Percentiles rank a stretch among this genome's conserved stretches.
Conservation (phyloP, 495 filamentous ascomycete genomes). For the Hypoxylon lienhwacheense region DNA sequence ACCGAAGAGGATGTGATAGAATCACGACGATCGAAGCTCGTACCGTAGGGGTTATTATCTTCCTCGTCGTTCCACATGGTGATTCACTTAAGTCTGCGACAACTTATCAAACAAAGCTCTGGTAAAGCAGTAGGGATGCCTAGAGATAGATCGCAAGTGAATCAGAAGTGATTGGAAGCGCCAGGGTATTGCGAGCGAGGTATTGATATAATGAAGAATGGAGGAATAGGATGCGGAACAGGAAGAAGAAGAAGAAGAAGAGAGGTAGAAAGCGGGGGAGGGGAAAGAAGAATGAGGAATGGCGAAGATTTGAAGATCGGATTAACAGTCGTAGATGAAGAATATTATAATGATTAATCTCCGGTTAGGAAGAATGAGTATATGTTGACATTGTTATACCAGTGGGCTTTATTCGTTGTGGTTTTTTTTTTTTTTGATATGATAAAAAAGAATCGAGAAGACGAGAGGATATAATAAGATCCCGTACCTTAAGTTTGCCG, state of each 20-base stretch:
- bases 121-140: conserved; percentile 1
- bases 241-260: no score
- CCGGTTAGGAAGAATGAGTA: conserved; percentile 4
- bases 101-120: conserved; percentile 23
- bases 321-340: background rate
- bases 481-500: conserved; percentile 9
- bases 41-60: conserved; percentile 87
- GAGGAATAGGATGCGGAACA: conserved; percentile 32
- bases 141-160: background rate
- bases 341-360: conserved; percentile 6
- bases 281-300: no score
- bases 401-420: no score
- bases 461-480: conserved; percentile 7
- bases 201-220: background rate
- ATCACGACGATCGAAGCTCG: conserved; percentile 79
- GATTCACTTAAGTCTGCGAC: conserved; percentile 15
- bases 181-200: conserved; percentile 4
- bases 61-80: conserved; percentile 87
- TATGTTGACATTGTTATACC: background rate
- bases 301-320: no score
- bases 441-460: background rate
- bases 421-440: conserved; percentile 1
- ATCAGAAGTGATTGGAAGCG: conserved; percentile 5
- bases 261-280: background rate
- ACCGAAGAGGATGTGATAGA: conserved; percentile 72